Conservation (phyloP, 495 filamentous ascomycete genomes). For the Aspergillus steynii region DNA sequence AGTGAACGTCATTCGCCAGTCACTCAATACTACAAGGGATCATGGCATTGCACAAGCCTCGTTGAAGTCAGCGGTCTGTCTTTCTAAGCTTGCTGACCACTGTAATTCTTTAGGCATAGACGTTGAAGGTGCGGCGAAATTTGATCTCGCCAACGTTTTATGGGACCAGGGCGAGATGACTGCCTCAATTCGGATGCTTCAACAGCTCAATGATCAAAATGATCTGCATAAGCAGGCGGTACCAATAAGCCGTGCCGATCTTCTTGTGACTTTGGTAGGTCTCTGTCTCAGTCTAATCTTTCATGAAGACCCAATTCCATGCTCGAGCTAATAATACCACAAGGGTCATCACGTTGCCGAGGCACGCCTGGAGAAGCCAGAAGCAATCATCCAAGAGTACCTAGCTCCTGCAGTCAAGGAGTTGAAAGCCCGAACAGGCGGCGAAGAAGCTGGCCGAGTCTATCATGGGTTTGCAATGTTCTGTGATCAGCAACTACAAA, state of each 20-base stretch:
- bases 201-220: constrained; percentile 63
- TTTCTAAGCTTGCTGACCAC: constrained; percentile 68
- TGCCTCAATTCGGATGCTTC: constrained; percentile 87
- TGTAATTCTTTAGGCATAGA: constrained; percentile 69
- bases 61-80: constrained; percentile 75
- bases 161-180: constrained; percentile 94
- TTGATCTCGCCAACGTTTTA: constrained; percentile 83
- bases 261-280: constrained; percentile 81
- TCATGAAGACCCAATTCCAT: not conserved
- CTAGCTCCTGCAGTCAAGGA: constrained; percentile 80
- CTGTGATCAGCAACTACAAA: constrained; percentile 90
- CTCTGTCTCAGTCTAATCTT: not conserved
- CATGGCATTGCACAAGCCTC: constrained; percentile 85
- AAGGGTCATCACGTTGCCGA: constrained; percentile 84
- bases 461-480: constrained; percentile 94
- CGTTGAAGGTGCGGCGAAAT: constrained; percentile 68
- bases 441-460: constrained; percentile 79
- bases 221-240: constrained; percentile 70
- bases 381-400: constrained; percentile 82
- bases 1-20: constrained; percentile 68
- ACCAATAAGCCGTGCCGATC: constrained; percentile 70
- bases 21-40: constrained; percentile 70
- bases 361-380: constrained; percentile 89
- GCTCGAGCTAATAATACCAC: constrained; percentile 17
- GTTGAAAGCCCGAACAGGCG: constrained; percentile 65